Evolutionary conservation across 1,284 basidiomycete genomes (phyloP), one percentile per base, ranked within the genome.

Genomic region (Sparassis latifolia): DNA sequence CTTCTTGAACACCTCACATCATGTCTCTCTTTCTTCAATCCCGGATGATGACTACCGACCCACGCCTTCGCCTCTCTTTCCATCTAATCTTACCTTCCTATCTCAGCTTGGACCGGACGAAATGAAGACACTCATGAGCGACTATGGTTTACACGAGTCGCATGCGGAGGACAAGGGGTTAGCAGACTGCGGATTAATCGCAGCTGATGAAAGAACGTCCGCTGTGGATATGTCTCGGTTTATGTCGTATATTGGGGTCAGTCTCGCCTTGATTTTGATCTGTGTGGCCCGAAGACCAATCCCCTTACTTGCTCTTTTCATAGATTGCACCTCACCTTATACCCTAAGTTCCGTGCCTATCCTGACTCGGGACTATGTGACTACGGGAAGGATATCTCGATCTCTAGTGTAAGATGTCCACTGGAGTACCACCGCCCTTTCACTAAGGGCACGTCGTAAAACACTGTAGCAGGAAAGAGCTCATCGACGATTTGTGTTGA

Each of bases 241-340:
- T 56, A 71, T 75, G 71, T 54, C 66, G 20, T 70, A 72, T 56
- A 75, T 78, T 42, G 76, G 76, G 57, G 76, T 75, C 55, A 55
- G 71, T 68, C 56, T 35, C 30, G n/a, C 9, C 5, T 46, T 20
- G 39, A n/a, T 33, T 31, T 37, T 49, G 20, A 31, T 37, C 7
- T 20, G 29, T 29, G 20, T 20, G 20, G 20, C 20, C 20, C 20
- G 20, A 20, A 20, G 20, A 20, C 20, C 20, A 20, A 20, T 20
- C 20, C 20, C 20, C 20, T 20, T 20, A 20, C 20, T 20, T 20
- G 20, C 20, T 20, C 20, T 20, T 20, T 20, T 20, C 20, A 20
- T 37, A 6, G 35, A 37, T 37, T 37, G 35, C 7, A 37, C 7
- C 35, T 37, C 6, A 37, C 12, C 35, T 7, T 7, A 7, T 37